phyloP scores from a whole-genome alignment of 345 rosid genomes.

The Salix udensis region DNA sequence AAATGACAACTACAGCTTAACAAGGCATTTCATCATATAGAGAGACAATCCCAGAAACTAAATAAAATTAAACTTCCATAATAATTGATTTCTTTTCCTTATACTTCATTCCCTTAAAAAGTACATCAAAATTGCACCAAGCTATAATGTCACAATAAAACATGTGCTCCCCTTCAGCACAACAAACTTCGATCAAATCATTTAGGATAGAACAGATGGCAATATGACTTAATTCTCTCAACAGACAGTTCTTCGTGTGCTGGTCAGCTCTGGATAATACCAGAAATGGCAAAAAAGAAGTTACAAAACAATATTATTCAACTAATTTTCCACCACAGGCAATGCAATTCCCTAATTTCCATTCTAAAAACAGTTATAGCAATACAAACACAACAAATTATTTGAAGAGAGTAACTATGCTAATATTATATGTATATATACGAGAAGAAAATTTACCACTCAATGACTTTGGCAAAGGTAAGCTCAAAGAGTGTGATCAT shows the following conservation, averaged over 20 bases:
- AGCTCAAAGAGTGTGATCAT: conserved; percentile 85
- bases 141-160: neutral
- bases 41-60: neutral
- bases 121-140: neutral
- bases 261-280: neutral
- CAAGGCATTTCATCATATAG: neutral
- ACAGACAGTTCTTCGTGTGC: neutral
- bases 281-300: neutral
- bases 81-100: neutral
- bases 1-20: neutral
- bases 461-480: conserved; percentile 80
- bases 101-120: neutral
- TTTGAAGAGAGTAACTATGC: no score
- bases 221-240: neutral
- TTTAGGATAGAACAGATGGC: neutral
- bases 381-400: neutral
- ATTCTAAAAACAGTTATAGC: neutral
- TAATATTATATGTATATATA: no score
- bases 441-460: conserved; percentile 48
- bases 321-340: neutral
- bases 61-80: neutral
- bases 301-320: neutral
- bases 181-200: neutral
- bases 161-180: neutral
- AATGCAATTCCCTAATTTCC: neutral